A percentile compares a stretch with the other conserved stretches of the same genome.
Conservation (phyloP, 2,329 filamentous ascomycete species). For the Macroventuria anomochaeta region DNA sequence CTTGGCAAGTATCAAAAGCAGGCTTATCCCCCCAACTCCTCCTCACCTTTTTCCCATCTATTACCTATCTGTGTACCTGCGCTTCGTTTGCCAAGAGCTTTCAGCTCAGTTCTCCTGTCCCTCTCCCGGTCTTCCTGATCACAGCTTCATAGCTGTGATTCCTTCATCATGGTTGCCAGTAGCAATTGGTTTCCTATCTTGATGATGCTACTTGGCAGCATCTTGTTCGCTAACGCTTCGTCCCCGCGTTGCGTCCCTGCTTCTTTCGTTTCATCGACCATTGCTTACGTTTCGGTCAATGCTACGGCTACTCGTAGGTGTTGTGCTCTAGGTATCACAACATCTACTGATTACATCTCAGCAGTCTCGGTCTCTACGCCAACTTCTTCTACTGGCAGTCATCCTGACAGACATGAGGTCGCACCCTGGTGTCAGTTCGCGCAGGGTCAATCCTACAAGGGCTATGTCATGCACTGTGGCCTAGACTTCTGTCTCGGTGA, state of each 20-base stretch:
- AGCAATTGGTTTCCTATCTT: not conserved
- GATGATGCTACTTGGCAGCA: not conserved
- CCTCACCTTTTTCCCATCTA: not conserved
- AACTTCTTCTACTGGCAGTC: not conserved
- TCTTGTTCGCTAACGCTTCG: not conserved
- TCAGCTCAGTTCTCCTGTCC: not conserved
- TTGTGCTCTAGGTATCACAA: not conserved
- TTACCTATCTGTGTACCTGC: not conserved
- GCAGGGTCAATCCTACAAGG: not conserved
- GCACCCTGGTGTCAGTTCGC: not conserved
- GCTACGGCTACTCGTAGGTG: not conserved
- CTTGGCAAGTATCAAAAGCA: not conserved
- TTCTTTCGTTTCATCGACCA: not conserved
- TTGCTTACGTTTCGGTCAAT: not conserved
- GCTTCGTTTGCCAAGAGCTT: not conserved
- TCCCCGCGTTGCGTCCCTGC: not conserved
- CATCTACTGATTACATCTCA: not conserved
- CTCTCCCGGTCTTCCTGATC: not conserved
- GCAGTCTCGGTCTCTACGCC: not conserved
- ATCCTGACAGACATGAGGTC: not conserved
- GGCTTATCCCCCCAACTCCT: not conserved
- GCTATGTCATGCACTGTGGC: not conserved
- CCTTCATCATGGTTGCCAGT: not conserved
- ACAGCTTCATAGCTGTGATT: not conserved
- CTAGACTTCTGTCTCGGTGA: slow-evolving; percentile 1